phyloP scores from a whole-genome alignment of 2,329 filamentous ascomycete genomes.

The Penicillium brasilianum region DNA sequence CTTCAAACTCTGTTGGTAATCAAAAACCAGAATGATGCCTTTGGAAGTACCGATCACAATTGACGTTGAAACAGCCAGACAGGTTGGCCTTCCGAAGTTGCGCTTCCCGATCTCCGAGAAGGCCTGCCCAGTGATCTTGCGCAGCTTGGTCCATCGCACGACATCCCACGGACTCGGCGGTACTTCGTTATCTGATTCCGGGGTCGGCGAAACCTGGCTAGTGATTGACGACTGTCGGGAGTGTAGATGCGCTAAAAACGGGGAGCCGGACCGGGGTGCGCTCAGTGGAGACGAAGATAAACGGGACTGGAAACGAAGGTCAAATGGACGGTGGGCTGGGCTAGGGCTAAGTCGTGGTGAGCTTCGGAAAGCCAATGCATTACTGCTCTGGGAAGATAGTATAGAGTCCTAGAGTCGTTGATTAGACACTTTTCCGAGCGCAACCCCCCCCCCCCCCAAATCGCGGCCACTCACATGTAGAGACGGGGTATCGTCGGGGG shows the following conservation, averaged over 20 bases:
- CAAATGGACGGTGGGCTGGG: constrained; percentile 88
- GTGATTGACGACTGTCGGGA: constrained; percentile 80
- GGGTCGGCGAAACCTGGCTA: constrained; percentile 68
- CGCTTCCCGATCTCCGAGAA: constrained; percentile 92
- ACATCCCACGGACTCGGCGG: constrained; percentile 92
- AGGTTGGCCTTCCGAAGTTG: constrained; percentile 90
- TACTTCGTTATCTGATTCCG: constrained; percentile 68
- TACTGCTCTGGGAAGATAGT: constrained; percentile 71
- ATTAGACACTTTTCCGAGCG: constrained; percentile 58
- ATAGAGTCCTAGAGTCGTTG: constrained; percentile 54
- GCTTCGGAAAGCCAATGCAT: constrained; percentile 70
- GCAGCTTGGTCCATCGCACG: constrained; percentile 91
- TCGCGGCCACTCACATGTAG: constrained; percentile 66
- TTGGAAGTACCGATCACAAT: constrained; percentile 94
- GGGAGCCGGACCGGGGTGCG: constrained; percentile 74
- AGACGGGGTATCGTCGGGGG: constrained; percentile 83
- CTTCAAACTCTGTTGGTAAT: constrained; percentile 95
- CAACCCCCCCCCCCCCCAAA: constrained; percentile 3
- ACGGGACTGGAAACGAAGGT: constrained; percentile 89
- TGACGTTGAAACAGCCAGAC: constrained; percentile 81
- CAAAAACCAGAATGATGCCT: constrained; percentile 92
- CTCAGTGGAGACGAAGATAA: constrained; percentile 67
- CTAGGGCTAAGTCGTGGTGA: constrained; percentile 74
- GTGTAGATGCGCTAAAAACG: constrained; percentile 75
- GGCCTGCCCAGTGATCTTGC: constrained; percentile 83